phyloP scores from a whole-genome alignment of 1,284 basidiomycete genomes.

The Crepidotus sp. region DNA sequence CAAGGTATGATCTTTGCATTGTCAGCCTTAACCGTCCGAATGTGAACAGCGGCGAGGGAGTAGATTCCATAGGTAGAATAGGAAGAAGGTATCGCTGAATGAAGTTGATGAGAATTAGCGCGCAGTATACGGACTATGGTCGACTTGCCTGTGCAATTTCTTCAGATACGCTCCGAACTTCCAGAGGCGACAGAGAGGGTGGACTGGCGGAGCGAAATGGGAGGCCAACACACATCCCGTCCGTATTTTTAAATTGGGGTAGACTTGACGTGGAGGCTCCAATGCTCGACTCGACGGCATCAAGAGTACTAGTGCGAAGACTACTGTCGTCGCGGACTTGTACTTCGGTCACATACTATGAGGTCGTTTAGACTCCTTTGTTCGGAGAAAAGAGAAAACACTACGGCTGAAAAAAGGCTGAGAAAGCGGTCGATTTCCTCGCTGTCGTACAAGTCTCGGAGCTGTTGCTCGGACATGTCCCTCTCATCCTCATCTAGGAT shows the following conservation, averaged over 20 bases:
- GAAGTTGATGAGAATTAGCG: background rate
- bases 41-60: slow-evolving; percentile 39
- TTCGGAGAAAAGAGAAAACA: no score
- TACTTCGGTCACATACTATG: slow-evolving; percentile 54
- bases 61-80: slow-evolving; percentile 33
- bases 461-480: slow-evolving; percentile 29
- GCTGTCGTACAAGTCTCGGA: slow-evolving; percentile 49
- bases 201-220: slow-evolving; percentile 4
- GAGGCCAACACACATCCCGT: background rate
- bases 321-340: slow-evolving; percentile 25
- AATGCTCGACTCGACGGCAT: background rate
- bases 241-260: background rate
- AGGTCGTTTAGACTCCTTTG: background rate
- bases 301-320: background rate
- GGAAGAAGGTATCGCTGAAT: slow-evolving; percentile 38
- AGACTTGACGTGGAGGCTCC: slow-evolving; percentile 1
- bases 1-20: slow-evolving; percentile 46
- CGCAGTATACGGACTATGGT: background rate
- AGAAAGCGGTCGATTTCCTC: slow-evolving; percentile 57
- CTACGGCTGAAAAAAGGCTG: slow-evolving; percentile 45
- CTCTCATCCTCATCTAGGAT: background rate
- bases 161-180: slow-evolving; percentile 26
- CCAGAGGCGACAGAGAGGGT: background rate
- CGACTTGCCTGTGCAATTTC: slow-evolving; percentile 33
- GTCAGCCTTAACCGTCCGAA: slow-evolving; percentile 45